Base-by-base conservation (phyloP, 177 flowering plant genomes). In the Vitis hybrid region DNA sequence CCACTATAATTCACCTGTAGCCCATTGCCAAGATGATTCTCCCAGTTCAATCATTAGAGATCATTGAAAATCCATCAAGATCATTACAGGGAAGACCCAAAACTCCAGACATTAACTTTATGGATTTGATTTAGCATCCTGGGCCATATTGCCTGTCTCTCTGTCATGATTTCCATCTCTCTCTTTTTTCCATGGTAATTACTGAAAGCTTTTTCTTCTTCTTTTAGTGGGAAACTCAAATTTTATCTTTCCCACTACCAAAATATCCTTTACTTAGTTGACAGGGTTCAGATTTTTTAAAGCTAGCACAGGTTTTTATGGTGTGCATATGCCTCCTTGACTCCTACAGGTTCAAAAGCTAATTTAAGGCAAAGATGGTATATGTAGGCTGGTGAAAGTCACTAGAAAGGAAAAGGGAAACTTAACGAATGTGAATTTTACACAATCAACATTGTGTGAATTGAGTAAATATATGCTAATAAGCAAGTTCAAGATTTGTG, bases 401-500 rank as follows among this genome's bases (percentile, higher is more conserved):
- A 4, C 44, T 33, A 33, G 4, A 54, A 54, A 54, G 15, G 17
- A 15, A 15, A 54, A 54, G 17, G n/a, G 15, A 17, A 54, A 14
- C 6, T 54, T 15, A 22, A 13, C 57, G 11, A 54, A 0, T 1
- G 11, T 15, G 11, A 15, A 33, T 4, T 15, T 33, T 33, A 8
- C 50, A 8, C 20, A 33, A 63, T 7, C 44, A 1, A 50, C 4
- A 59, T 57, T 12, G 64, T 53, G 17, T 51, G 56, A 18, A 66
- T 51, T 44, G n/a, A 22, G 58, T 12, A 17, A 58, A 66, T 60
- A 66, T 60, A 56, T 18, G 20, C 61, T 68, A 13, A 73, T 5
- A 66, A 33, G 24, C 2, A 73, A 10, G 15, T 62, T 67, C 13
- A 44, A 69, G 24, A n/a, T 78, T 49, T 78, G 67, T 68, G 64